These are phyloP conservation scores for Salvia sclarea DNA, from an alignment of 305 asterid genomes.

Conservation along the genomic window DNA sequence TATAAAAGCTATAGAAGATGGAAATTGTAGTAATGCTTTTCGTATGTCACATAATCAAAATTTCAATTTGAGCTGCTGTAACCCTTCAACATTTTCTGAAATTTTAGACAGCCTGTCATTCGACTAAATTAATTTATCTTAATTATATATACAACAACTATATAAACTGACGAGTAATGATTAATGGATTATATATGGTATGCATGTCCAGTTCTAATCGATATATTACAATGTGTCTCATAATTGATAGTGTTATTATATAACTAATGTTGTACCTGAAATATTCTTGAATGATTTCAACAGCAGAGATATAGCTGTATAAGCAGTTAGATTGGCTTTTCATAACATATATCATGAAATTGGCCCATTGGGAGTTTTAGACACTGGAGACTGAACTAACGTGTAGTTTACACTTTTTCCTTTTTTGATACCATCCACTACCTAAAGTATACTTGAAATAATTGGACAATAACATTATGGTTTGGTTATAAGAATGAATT, in stretches of 20 bases:
- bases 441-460: background rate
- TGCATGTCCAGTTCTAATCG: background rate
- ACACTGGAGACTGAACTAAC: background rate
- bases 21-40: background rate
- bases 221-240: background rate
- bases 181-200: background rate
- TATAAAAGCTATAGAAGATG: background rate
- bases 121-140: background rate
- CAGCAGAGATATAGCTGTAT: conserved; percentile 11
- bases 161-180: background rate
- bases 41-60: background rate
- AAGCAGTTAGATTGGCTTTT: background rate
- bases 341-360: background rate
- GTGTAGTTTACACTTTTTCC: too few relatives aligned
- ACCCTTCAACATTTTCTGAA: background rate
- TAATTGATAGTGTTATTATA: background rate
- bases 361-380: background rate
- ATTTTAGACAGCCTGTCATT: background rate
- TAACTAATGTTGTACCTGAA: background rate
- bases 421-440: background rate
- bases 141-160: background rate
- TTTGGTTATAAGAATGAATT: too few relatives aligned
- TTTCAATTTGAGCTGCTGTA: background rate
- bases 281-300: conserved; percentile 5
- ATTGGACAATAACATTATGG: background rate